These are phyloP conservation scores for Pachysandra terminalis DNA, from an alignment of 164 flowering plant species.

Conservation along the genomic window DNA sequence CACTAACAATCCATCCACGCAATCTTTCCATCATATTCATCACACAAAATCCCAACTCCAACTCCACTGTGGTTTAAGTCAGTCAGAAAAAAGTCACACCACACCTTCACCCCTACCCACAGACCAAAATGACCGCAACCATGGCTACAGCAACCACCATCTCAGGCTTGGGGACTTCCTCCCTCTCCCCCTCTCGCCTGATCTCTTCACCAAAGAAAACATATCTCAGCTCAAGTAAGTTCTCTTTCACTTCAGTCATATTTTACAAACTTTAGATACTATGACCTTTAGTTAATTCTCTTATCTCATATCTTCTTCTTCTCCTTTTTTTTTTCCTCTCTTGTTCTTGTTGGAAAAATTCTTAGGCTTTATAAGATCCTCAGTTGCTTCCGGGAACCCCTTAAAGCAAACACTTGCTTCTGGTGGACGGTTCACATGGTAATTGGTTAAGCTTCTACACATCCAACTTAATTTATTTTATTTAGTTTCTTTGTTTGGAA, in stretches of 20 bases:
- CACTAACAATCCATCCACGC: conserved; percentile 27
- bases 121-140: conserved; percentile 43
- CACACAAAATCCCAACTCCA: conserved; percentile 10
- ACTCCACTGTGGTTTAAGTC: not conserved
- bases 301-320: not conserved
- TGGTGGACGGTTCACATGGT: conserved; percentile 69
- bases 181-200: conserved; percentile 23
- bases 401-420: conserved; percentile 40
- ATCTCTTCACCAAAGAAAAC: conserved; percentile 26
- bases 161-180: conserved; percentile 45
- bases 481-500: not conserved
- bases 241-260: too few relatives aligned
- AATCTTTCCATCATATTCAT: conserved; percentile 30
- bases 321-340: not conserved
- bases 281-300: not conserved
- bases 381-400: conserved; percentile 50
- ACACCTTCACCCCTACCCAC: too few relatives aligned
- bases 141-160: conserved; percentile 32
- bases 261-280: not conserved
- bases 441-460: conserved; percentile 1
- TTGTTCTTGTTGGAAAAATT: too few relatives aligned
- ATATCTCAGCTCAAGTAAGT: conserved; percentile 41
- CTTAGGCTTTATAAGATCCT: conserved; percentile 55
- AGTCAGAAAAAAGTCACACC: not conserved
- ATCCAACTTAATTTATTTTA: not conserved